Base-by-base conservation (phyloP, 495 filamentous ascomycete species). In the Aspergillus wentii region DNA sequence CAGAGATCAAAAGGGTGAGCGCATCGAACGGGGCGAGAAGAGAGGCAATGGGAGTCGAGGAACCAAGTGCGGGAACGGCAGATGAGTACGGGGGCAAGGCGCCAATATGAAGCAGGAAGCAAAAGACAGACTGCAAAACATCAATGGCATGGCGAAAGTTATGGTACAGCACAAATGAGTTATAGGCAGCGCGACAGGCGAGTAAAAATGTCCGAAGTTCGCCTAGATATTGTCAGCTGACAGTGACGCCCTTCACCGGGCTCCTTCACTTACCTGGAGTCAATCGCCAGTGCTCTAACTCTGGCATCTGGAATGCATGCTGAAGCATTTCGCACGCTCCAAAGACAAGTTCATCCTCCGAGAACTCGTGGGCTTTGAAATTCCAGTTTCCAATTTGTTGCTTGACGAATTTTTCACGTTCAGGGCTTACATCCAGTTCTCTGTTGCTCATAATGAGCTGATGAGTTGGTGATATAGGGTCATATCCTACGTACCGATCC, bases 121-220 rank as follows among this genome's bases (percentile, higher is more conserved):
- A 82, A 60, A 96, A 98, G 26, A 85, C 74, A 3, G 92, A 94
- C 62, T 98, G 92, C 49, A 96, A 72, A 26, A 98, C 92, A 67
- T 98, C 92, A 35, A 92, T 80, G 5, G 94, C 92, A 59, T 98
- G 92, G 33, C 92, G 87, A 61, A 96, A 98, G 57, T 98, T 98
- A 65, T 98, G 92, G 53, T 97, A 98, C n/a, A 91, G 85, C 25
- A 98, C 88, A 57, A 95, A 94, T 33, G 76, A 79, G 54, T 96
- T 95, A 64, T 98, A 97, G 11, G 94, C 84, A 31, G 79, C 78
- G 34, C 87, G 81, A 54, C 87, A 85, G 46, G 90, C 87, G 30
- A 90, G 68, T 30, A 94, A 68, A 59, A 95, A 95, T 28, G 74
- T 75, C 44, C 78, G 82, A 14, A 96, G 65, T 58, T 87, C 79